These are phyloP conservation scores for Henckelia pumila DNA, from an alignment of 257 asterid genomes.

Conservation along the genomic window DNA sequence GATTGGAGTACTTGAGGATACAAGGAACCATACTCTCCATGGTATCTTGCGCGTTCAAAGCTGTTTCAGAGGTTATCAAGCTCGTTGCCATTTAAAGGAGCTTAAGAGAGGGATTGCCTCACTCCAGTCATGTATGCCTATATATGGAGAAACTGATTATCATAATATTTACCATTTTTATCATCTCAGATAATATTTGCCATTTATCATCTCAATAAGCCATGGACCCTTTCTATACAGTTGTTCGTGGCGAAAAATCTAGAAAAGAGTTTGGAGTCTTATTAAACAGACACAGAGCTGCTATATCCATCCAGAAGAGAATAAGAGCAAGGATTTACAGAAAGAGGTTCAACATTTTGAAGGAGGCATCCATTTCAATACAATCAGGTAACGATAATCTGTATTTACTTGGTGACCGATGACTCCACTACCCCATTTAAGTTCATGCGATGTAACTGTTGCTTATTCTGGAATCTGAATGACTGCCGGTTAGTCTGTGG, in stretches of 20 bases:
- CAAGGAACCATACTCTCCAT: conserved; percentile 87
- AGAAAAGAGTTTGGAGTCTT: conserved; percentile 65
- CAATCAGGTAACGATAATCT: conserved; percentile 67
- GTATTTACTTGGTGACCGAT: conserved; percentile 13
- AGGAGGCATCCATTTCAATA: conserved; percentile 61
- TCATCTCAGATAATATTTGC: conserved; percentile 19
- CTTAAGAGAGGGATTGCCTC: conserved; percentile 59
- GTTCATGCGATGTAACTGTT: neutral
- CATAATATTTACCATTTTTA: conserved; percentile 16
- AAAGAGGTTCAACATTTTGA: conserved; percentile 41
- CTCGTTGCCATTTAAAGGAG: conserved; percentile 62
- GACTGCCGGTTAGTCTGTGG: neutral
- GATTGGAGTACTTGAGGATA: conserved; percentile 97
- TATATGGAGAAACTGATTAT: neutral
- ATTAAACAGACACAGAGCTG: conserved; percentile 69
- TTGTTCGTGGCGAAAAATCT: conserved; percentile 76
- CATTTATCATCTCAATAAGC: conserved; percentile 21
- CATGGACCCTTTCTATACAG: conserved; percentile 43
- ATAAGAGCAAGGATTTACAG: conserved; percentile 53
- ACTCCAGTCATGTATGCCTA: conserved; percentile 74
- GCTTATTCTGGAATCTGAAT: conserved; percentile 13
- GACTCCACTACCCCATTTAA: neutral
- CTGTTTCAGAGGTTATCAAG: conserved; percentile 95
- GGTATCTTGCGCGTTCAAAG: conserved; percentile 95
- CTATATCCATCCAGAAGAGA: conserved; percentile 71